Evolutionary conservation across 1,139 yeast species (phyloP).

Genomic region (Meyerozyma sp.): DNA sequence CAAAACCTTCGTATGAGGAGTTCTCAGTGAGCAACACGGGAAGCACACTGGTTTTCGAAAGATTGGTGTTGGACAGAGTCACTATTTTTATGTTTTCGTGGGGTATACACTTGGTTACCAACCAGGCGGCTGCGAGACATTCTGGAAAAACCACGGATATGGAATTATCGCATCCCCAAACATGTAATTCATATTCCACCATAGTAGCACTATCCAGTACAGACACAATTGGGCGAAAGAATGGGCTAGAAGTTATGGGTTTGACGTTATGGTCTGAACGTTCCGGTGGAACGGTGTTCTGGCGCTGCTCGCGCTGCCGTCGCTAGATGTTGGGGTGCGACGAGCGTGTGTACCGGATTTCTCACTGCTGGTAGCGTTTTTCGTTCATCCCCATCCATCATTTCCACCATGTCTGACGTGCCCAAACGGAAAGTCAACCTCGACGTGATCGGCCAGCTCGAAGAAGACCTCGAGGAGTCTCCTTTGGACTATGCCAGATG

Average conservation of each 20-base stretch:
- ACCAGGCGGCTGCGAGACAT: conserved; percentile 34
- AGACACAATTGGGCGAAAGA: not conserved
- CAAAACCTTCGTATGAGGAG: conserved; percentile 40
- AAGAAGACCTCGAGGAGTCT: conserved; percentile 53
- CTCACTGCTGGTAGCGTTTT: not conserved
- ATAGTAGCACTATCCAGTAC: not conserved
- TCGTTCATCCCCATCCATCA: conserved; percentile 1
- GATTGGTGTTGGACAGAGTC: conserved; percentile 54
- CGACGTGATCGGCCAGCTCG: conserved; percentile 53
- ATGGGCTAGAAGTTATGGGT: conserved; percentile 13
- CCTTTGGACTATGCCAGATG: conserved; percentile 56
- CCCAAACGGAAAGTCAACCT: conserved; percentile 29
- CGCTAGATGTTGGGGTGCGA: no score
- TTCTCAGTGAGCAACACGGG: conserved; percentile 47
- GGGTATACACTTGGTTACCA: conserved; percentile 7
- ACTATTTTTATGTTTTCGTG: conserved; percentile 29
- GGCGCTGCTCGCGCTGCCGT: no score
- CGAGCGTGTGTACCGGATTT: no score
- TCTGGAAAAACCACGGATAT: conserved; percentile 38
- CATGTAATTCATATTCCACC: conserved; percentile 38
- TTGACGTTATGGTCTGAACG: not conserved
- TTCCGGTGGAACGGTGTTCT: no score
- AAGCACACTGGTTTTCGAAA: conserved; percentile 46
- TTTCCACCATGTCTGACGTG: conserved; percentile 12
- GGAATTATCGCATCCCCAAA: conserved; percentile 46